Conservation (phyloP, 2,329 filamentous ascomycete genomes). For the Fusarium clavum region DNA sequence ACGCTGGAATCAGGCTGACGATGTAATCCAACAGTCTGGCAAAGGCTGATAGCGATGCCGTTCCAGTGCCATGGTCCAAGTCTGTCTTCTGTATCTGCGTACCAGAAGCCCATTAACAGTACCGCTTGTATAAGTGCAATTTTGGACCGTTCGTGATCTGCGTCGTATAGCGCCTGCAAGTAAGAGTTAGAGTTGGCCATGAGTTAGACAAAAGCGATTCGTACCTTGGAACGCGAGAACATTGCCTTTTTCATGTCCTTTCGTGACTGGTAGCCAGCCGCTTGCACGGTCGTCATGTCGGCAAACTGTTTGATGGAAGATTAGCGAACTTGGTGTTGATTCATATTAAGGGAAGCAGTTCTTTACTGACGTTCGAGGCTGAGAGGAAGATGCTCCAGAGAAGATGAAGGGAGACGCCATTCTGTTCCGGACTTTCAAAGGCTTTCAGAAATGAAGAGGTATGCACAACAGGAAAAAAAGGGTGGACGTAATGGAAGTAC, state of each 20-base stretch:
- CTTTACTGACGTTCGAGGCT: conserved; percentile 11
- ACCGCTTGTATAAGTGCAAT: conserved; percentile 56
- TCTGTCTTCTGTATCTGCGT: conserved; percentile 55
- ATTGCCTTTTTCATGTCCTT: conserved; percentile 23
- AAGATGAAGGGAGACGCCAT: conserved; percentile 35
- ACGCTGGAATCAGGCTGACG: background rate
- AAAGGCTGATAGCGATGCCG: conserved; percentile 57
- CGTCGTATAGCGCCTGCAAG: conserved; percentile 41
- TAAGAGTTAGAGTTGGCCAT: background rate
- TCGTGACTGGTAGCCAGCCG: conserved; percentile 1
- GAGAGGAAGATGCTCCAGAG: conserved; percentile 49
- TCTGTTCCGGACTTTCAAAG: conserved; percentile 28
- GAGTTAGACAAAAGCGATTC: background rate
- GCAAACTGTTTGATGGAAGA: background rate
- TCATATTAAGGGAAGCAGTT: background rate
- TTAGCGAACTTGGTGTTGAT: background rate
- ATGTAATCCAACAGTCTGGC: conserved; percentile 58
- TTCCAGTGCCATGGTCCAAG: conserved; percentile 60
- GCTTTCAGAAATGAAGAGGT: conserved; percentile 29
- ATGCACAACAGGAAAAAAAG: conserved; percentile 42
- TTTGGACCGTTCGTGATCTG: conserved; percentile 53
- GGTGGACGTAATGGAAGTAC: conserved; percentile 46
- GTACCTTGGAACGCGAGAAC: conserved; percentile 29
- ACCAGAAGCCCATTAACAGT: conserved; percentile 57
- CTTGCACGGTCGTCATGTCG: background rate